Evolutionary conservation across 2,329 filamentous ascomycete genomes (phyloP).

Genomic region (Alternaria ethzedia): DNA sequence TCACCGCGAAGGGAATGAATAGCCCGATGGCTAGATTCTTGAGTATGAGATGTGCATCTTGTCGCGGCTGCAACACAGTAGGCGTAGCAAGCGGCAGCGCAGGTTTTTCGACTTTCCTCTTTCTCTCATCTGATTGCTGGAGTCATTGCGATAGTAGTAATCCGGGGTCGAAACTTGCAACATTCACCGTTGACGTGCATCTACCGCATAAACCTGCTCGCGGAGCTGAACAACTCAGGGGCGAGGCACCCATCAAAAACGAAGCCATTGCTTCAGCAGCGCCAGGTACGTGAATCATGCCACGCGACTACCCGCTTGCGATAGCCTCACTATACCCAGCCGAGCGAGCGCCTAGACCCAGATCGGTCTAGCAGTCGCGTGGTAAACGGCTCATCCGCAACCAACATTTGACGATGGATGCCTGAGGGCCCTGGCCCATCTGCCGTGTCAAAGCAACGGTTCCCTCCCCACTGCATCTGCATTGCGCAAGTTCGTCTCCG

Average conservation of each 20-base stretch:
- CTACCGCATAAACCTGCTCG: neutral
- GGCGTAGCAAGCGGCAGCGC: neutral
- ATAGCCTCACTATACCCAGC: neutral
- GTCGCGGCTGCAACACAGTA: neutral
- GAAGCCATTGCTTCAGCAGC: conserved; percentile 8
- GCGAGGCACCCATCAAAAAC: conserved; percentile 5
- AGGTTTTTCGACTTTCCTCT: neutral
- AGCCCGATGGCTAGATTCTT: too few species aligned
- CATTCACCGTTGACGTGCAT: neutral
- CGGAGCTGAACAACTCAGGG: conserved; percentile 3
- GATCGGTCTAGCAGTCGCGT: neutral
- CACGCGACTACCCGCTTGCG: conserved; percentile 2
- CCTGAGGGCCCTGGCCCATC: neutral
- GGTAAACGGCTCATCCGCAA: conserved; percentile 7
- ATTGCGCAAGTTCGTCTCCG: conserved; percentile 19
- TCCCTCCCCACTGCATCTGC: neutral
- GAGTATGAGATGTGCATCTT: neutral
- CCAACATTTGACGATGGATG: neutral
- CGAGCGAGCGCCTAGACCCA: neutral
- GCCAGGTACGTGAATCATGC: conserved; percentile 15
- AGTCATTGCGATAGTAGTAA: neutral
- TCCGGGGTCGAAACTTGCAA: neutral
- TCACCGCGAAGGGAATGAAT: neutral
- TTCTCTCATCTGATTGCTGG: neutral
- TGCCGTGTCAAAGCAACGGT: conserved; percentile 4